A percentile compares a stretch with the other conserved stretches of the same genome.
phyloP scores from a whole-genome alignment of 129 eudicot genomes.

The Cynara cardunculus region DNA sequence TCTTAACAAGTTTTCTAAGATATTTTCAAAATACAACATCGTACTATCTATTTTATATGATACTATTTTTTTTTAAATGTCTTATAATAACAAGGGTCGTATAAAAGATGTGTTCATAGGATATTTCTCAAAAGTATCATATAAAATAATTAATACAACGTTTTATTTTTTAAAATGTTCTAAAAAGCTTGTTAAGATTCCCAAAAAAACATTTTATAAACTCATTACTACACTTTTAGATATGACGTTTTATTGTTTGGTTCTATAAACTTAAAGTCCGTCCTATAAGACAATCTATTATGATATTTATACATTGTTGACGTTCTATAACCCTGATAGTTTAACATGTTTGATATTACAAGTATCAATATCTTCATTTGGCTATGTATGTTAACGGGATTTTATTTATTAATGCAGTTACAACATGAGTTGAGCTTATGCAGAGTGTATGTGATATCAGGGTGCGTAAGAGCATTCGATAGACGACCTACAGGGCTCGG shows the following conservation, averaged over 20 bases:
- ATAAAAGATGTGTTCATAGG: too few species aligned
- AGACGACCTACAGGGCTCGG: slow-evolving; percentile 44
- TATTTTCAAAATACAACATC: neutral
- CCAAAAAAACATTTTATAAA: neutral
- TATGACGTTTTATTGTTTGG: neutral
- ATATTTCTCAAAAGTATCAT: neutral
- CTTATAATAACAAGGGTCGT: neutral
- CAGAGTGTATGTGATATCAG: slow-evolving; percentile 50
- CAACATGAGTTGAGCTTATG: slow-evolving; percentile 53
- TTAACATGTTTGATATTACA: neutral
- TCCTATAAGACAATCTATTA: neutral
- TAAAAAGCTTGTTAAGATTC: neutral
- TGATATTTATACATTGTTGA: neutral
- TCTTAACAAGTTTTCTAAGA: neutral
- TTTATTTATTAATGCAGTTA: slow-evolving; percentile 34
- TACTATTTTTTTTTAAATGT: too few species aligned
- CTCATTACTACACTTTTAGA: neutral
- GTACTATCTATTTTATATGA: neutral
- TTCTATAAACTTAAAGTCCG: neutral
- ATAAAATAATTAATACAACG: neutral
- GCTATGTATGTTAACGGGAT: neutral
- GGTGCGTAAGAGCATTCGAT: slow-evolving; percentile 48
- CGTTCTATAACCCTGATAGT: neutral
- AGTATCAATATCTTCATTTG: neutral
- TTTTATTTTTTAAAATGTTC: neutral